phyloP scores from a whole-genome alignment of 169 alveolate species.

The Cryptosporidium muris region DNA sequence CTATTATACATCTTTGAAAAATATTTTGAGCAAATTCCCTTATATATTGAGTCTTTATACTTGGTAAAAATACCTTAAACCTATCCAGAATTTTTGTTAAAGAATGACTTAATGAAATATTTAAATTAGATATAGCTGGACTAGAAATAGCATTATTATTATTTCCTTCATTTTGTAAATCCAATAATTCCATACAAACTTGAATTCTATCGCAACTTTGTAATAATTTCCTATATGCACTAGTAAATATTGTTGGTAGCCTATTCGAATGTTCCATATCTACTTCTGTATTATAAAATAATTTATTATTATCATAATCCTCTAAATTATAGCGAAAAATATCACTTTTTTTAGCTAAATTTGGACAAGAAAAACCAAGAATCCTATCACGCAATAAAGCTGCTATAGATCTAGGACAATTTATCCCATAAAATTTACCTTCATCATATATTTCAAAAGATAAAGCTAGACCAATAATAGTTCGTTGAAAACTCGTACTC shows the following conservation, averaged over 20 bases:
- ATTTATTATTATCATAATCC: slow-evolving; percentile 5
- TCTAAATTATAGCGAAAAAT: slow-evolving; percentile 39
- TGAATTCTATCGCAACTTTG: slow-evolving; percentile 63
- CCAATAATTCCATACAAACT: background rate
- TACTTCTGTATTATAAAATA: background rate
- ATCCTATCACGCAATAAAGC: slow-evolving; percentile 54
- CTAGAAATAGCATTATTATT: background rate
- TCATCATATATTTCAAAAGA: slow-evolving; percentile 41
- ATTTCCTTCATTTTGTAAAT: background rate
- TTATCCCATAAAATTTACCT: slow-evolving; percentile 18
- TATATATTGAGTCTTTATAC: slow-evolving; percentile 23
- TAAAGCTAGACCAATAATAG: slow-evolving; percentile 46
- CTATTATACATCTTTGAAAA: slow-evolving; percentile 21
- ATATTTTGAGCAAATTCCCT: slow-evolving; percentile 15
- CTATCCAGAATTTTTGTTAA: background rate
- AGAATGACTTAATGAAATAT: background rate
- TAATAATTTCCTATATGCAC: slow-evolving; percentile 36
- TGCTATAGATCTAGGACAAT: slow-evolving; percentile 70
- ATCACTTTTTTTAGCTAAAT: slow-evolving; percentile 27
- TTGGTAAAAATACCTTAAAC: background rate
- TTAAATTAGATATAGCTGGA: background rate
- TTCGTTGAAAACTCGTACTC: slow-evolving; percentile 19
- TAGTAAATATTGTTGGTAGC: slow-evolving; percentile 57
- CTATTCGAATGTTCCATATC: background rate
- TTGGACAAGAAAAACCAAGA: slow-evolving; percentile 64